Evolutionary conservation across 768 basidiomycete genomes (phyloP).

Genomic region (Tylopilus sp.): DNA sequence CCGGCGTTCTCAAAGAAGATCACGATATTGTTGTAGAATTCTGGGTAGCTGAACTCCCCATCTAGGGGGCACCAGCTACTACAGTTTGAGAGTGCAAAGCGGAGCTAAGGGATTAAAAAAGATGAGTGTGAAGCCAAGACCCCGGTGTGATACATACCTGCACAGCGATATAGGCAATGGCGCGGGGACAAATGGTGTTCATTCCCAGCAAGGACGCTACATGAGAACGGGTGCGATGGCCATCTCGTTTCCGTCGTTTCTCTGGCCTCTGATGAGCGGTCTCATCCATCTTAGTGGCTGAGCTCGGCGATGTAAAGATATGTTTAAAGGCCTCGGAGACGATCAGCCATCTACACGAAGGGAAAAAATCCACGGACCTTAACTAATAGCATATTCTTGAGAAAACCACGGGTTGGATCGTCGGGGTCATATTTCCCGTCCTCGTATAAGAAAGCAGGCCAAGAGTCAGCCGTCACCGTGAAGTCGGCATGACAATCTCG

Average conservation of each 20-base stretch:
- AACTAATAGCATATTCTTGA: not conserved
- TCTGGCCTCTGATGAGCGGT: not conserved
- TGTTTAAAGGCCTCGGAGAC: not conserved
- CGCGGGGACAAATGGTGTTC: not conserved
- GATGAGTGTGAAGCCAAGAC: no score
- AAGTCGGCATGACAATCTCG: not conserved
- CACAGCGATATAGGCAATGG: slow-evolving; percentile 1
- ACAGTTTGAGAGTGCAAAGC: no score
- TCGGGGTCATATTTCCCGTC: not conserved
- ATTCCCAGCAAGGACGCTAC: not conserved
- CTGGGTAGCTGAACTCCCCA: no score
- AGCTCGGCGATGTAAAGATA: not conserved
- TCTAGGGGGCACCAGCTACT: no score
- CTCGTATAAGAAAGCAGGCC: not conserved
- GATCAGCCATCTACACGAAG: not conserved
- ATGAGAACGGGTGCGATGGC: not conserved
- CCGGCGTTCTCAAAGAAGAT: no score
- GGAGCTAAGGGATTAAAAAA: no score
- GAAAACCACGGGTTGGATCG: not conserved
- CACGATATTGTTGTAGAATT: no score
- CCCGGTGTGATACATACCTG: not conserved
- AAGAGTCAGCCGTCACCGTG: not conserved
- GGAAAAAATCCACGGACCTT: not conserved
- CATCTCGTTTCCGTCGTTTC: not conserved
- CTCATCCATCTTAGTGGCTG: not conserved